Percentiles rank a stretch among this genome's conserved stretches.
phyloP scores from a whole-genome alignment of 192 early-diverging fungal genomes.

The Linnemannia hyalina region DNA sequence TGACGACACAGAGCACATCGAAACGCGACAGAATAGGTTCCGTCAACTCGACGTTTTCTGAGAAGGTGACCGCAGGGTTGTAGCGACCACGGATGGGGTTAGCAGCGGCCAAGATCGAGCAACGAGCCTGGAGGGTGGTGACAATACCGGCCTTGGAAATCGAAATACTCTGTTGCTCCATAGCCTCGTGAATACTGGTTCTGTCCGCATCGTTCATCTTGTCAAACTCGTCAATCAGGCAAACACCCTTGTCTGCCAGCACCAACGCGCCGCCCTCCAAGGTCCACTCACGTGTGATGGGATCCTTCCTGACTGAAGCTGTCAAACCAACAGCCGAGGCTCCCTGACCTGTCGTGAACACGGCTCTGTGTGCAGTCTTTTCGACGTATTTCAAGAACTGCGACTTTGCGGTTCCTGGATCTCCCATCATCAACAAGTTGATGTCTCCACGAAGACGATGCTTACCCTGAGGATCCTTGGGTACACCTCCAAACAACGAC shows the following conservation, averaged over 20 bases:
- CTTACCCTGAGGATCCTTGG: constrained; percentile 95
- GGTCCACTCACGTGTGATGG: constrained; percentile 90
- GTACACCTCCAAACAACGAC: constrained; percentile 95
- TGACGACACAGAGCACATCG: constrained; percentile 96
- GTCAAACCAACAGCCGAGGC: constrained; percentile 89
- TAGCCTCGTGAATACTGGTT: constrained; percentile 95
- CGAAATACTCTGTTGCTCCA: constrained; percentile 93
- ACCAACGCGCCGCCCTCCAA: constrained; percentile 91
- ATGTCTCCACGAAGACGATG: constrained; percentile 98
- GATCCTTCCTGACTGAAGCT: constrained; percentile 86
- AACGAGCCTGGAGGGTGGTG: constrained; percentile 87
- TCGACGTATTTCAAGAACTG: constrained; percentile 91
- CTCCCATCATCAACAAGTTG: constrained; percentile 94
- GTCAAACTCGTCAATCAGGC: constrained; percentile 92
- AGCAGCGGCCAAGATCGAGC: constrained; percentile 84
- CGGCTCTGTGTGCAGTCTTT: constrained; percentile 86
- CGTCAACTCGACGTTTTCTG: constrained; percentile 97
- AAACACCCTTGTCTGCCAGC: constrained; percentile 89
- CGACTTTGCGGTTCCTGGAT: constrained; percentile 90
- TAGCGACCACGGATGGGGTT: constrained; percentile 90
- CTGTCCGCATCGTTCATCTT: constrained; percentile 94
- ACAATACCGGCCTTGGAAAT: constrained; percentile 92
- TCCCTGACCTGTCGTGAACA: constrained; percentile 90
- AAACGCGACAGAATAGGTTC: constrained; percentile 99
- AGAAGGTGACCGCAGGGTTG: constrained; percentile 92